Percentiles rank a stretch among this genome's conserved stretches.
Conservation (phyloP, 176 grass and related monocot genomes). For the Juncus effusus region DNA sequence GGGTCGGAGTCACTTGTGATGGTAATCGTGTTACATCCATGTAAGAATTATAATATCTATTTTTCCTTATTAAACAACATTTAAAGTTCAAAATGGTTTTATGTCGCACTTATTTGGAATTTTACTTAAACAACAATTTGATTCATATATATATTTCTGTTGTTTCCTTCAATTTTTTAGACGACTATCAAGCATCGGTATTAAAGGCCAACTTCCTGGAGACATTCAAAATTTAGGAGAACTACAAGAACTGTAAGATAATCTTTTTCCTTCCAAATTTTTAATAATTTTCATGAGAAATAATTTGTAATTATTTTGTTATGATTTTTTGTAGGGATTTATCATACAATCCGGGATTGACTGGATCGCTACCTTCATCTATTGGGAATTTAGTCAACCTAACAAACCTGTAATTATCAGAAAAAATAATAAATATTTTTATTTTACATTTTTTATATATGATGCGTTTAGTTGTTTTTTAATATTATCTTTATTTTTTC, state of each 20-base stretch:
- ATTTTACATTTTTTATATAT: background rate
- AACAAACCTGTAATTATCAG: slow-evolving; percentile 43
- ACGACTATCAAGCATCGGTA: slow-evolving; percentile 53
- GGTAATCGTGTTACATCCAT: slow-evolving; percentile 32
- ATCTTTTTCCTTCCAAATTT: slow-evolving; percentile 14
- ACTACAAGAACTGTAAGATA: slow-evolving; percentile 46
- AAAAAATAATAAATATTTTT: slow-evolving; percentile 1
- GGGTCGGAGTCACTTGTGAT: slow-evolving; percentile 52
- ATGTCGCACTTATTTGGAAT: background rate
- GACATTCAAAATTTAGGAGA: slow-evolving; percentile 55
- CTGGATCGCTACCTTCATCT: slow-evolving; percentile 44
- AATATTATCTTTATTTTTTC: background rate
- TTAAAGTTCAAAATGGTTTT: background rate
- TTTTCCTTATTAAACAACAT: background rate
- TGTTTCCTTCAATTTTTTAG: slow-evolving; percentile 28
- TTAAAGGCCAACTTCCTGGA: slow-evolving; percentile 61
- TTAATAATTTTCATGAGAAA: background rate
- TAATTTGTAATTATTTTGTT: background rate
- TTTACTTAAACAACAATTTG: background rate
- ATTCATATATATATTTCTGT: slow-evolving; percentile 7
- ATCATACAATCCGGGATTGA: slow-evolving; percentile 63
- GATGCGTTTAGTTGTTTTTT: background rate
- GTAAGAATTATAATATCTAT: slow-evolving; percentile 35
- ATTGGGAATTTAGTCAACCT: slow-evolving; percentile 69
- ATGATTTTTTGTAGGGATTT: slow-evolving; percentile 50